phyloP scores from a whole-genome alignment of 148 eudicot genomes.

The Rhododendron simsii region DNA sequence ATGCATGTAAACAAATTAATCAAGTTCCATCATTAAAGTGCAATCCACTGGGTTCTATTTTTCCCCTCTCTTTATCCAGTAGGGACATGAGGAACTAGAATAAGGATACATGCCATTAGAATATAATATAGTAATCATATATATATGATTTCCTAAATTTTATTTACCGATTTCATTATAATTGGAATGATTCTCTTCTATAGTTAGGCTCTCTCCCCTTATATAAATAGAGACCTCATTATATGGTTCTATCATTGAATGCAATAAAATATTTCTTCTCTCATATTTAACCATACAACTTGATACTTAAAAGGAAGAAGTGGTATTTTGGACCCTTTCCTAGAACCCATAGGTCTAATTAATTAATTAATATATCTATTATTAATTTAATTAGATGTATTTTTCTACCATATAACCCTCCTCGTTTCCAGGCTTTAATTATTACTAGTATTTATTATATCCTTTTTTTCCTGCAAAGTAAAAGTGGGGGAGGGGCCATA shows the following conservation, averaged over 20 bases:
- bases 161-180: too few species aligned
- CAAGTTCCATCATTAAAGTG: neutral
- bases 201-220: too few species aligned
- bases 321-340: neutral
- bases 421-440: neutral
- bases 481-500: neutral
- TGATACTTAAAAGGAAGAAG: neutral
- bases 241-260: too few species aligned
- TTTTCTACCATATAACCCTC: neutral
- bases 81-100: neutral
- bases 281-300: neutral
- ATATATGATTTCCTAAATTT: too few species aligned
- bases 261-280: too few species aligned
- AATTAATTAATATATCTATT: neutral
- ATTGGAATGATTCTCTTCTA: too few species aligned
- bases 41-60: neutral
- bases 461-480: neutral
- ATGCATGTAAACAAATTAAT: neutral
- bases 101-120: neutral
- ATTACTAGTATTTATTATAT: neutral
- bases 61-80: neutral
- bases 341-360: neutral
- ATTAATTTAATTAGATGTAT: neutral
- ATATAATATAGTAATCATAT: too few species aligned
- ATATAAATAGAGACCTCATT: too few species aligned